Evolutionary conservation across 306 rosid genomes (phyloP).

Genomic region (Castanea crenata): DNA sequence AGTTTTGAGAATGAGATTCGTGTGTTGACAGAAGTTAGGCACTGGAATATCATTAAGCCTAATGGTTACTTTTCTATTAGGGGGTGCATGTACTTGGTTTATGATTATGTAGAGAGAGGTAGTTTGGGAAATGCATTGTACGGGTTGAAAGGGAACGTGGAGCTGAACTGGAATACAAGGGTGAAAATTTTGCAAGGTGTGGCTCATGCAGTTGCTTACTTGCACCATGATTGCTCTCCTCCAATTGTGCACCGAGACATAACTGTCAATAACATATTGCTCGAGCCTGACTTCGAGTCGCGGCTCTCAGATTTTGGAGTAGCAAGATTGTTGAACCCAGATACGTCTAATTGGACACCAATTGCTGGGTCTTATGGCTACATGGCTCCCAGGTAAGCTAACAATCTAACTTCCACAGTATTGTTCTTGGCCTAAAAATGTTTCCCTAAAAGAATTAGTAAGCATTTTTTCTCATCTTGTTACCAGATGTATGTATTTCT

Average conservation of each 20-base stretch:
- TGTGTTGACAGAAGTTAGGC: constrained; percentile 56
- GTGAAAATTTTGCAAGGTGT: constrained; percentile 50
- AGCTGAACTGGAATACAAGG: constrained; percentile 53
- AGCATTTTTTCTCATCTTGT: neutral
- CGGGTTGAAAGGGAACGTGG: constrained; percentile 36
- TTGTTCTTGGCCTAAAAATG: no score
- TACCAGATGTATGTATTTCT: neutral
- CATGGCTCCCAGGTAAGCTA: constrained; percentile 79
- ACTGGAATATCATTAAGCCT: constrained; percentile 63
- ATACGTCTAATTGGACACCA: constrained; percentile 53
- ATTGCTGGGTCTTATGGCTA: constrained; percentile 75
- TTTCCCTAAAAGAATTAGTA: neutral
- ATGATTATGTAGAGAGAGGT: constrained; percentile 51
- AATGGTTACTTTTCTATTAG: constrained; percentile 54
- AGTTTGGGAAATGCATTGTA: constrained; percentile 50
- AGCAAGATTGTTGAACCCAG: constrained; percentile 48
- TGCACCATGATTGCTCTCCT: constrained; percentile 66
- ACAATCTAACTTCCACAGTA: neutral
- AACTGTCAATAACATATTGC: constrained; percentile 55
- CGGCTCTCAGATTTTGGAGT: constrained; percentile 73
- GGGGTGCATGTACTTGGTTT: constrained; percentile 54
- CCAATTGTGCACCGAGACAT: constrained; percentile 66
- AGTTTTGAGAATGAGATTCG: constrained; percentile 59
- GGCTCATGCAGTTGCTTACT: constrained; percentile 62
- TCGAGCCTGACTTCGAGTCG: constrained; percentile 54